phyloP scores from a whole-genome alignment of 2,329 filamentous ascomycete species.

The Cordyceps cateniannulata region DNA sequence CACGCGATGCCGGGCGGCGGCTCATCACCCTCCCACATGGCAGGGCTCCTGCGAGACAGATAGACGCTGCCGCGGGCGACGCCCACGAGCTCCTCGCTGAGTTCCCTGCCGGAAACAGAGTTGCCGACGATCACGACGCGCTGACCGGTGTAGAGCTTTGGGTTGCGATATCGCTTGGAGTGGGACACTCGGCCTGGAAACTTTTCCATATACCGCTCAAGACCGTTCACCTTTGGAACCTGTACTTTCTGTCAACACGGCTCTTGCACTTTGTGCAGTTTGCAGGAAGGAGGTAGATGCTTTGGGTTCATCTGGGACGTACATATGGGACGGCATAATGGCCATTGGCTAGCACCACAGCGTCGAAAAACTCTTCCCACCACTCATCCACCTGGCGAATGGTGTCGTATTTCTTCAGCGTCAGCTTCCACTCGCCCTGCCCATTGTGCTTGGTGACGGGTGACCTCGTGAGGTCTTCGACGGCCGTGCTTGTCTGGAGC shows the following conservation, averaged over 20 bases:
- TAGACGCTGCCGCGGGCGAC: slow-evolving; percentile 38
- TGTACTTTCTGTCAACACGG: neutral
- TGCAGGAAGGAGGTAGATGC: neutral
- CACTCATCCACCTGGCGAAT: slow-evolving; percentile 39
- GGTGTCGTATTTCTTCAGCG: slow-evolving; percentile 39
- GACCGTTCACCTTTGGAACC: slow-evolving; percentile 4
- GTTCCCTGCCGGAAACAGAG: slow-evolving; percentile 37
- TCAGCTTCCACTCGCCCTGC: slow-evolving; percentile 37
- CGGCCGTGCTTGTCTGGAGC: slow-evolving; percentile 43
- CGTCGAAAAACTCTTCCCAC: slow-evolving; percentile 47
- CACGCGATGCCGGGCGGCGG: slow-evolving; percentile 43
- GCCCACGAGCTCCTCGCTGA: slow-evolving; percentile 30
- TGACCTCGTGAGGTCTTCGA: slow-evolving; percentile 40
- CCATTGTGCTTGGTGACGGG: slow-evolving; percentile 9
- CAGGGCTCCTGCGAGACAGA: slow-evolving; percentile 43
- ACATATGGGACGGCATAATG: slow-evolving; percentile 41
- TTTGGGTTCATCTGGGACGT: slow-evolving; percentile 15
- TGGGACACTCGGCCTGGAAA: slow-evolving; percentile 36
- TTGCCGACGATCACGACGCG: slow-evolving; percentile 36
- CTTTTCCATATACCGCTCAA: slow-evolving; percentile 14
- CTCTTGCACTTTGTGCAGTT: too few relatives aligned
- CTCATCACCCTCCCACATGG: slow-evolving; percentile 42
- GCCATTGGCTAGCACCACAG: slow-evolving; percentile 36
- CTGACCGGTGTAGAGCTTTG: slow-evolving; percentile 25
- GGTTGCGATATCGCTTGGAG: slow-evolving; percentile 39